phyloP scores from a whole-genome alignment of 805 yeast species.

The Wickerhamomyces queroliae region DNA sequence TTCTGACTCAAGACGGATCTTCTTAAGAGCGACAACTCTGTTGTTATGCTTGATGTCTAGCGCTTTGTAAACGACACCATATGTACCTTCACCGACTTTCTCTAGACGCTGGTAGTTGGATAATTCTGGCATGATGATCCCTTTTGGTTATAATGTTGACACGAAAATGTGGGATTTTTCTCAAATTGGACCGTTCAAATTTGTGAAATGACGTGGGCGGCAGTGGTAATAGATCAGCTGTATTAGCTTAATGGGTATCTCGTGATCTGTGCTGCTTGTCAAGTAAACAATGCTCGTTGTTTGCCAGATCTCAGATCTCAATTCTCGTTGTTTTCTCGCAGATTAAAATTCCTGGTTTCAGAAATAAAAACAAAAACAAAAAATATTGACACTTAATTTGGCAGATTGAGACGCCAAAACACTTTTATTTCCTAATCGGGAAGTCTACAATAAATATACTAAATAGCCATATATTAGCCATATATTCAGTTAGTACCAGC shows the following conservation, averaged over 20 bases:
- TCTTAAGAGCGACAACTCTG: conserved; percentile 92
- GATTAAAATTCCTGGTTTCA: not conserved
- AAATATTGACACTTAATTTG: no score
- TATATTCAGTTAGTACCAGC: not conserved
- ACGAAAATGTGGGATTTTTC: not conserved
- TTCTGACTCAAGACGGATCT: conserved; percentile 91
- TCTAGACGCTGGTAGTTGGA: conserved; percentile 91
- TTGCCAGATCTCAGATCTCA: no score
- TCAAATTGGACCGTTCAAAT: no score
- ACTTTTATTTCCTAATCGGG: conserved; percentile 9
- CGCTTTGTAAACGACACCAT: conserved; percentile 97
- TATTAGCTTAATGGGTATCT: no score
- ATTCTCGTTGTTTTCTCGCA: no score
- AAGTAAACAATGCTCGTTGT: no score
- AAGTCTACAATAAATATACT: not conserved
- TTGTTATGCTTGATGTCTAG: conserved; percentile 83
- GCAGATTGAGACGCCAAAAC: no score
- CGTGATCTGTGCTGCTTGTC: no score
- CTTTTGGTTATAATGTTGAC: no score
- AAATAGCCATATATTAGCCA: not conserved
- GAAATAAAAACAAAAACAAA: conserved; percentile 10
- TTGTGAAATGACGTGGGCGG: no score
- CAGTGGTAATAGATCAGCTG: no score
- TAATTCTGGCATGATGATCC: conserved; percentile 43
- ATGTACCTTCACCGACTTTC: conserved; percentile 97